These are phyloP conservation scores for Fagus crenata DNA, from an alignment of 306 rosid species.

Conservation along the genomic window DNA sequence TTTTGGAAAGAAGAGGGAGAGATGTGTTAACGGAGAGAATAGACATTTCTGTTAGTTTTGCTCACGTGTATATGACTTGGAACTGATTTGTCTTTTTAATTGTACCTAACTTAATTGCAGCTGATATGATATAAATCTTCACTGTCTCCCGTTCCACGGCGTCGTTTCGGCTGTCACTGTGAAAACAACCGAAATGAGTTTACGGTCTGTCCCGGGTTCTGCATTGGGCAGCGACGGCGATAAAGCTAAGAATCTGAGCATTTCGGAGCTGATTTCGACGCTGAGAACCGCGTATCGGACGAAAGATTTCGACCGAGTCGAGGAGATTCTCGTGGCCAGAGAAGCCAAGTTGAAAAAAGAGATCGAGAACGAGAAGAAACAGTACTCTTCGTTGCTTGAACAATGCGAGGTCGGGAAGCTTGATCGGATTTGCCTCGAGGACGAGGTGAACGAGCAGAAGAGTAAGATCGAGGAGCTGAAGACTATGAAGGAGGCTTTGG, in stretches of 20 bases:
- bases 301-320: conserved; percentile 17
- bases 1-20: too few species aligned
- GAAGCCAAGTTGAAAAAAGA: conserved; percentile 22
- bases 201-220: neutral
- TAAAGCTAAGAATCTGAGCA: neutral
- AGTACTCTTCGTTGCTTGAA: neutral
- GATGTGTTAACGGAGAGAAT: too few species aligned
- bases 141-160: too few species aligned
- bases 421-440: neutral
- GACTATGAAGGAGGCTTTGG: neutral
- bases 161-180: neutral
- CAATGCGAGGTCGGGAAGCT: neutral
- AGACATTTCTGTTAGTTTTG: too few species aligned
- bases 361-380: conserved; percentile 11
- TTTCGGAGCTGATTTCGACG: conserved; percentile 28
- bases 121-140: too few species aligned
- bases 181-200: neutral
- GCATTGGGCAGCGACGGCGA: neutral
- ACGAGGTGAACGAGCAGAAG: neutral
- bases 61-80: too few species aligned
- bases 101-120: too few species aligned
- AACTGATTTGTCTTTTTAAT: too few species aligned
- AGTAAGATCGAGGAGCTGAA: neutral
- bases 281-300: conserved; percentile 16
- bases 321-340: conserved; percentile 22